phyloP scores from a whole-genome alignment of 2,329 filamentous ascomycete genomes.

The Rhinocladiella similis region DNA sequence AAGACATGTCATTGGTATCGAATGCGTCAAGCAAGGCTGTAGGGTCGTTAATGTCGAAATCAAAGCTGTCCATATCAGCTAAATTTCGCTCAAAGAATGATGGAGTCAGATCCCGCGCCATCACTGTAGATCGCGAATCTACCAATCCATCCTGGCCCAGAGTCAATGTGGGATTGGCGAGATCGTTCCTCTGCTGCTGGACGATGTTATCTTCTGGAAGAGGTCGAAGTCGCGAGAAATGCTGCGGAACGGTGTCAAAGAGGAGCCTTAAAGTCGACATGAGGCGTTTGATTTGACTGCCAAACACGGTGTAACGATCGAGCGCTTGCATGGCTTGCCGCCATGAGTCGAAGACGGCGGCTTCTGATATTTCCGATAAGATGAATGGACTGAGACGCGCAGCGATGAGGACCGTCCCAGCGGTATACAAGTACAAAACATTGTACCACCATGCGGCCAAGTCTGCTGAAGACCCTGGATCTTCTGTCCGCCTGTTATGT shows the following conservation, averaged over 20 bases:
- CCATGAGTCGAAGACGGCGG: neutral
- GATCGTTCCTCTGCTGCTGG: no score
- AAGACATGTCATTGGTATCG: neutral
- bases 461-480: neutral
- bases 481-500: neutral
- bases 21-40: neutral
- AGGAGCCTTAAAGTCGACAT: neutral
- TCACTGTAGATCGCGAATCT: no score
- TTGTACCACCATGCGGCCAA: neutral
- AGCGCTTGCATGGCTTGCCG: neutral
- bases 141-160: no score
- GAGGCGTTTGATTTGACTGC: neutral
- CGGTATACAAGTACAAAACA: neutral
- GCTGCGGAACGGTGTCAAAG: neutral
- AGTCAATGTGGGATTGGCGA: no score
- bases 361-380: neutral
- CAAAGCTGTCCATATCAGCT: no score
- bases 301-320: neutral
- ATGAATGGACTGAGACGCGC: neutral
- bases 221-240: neutral
- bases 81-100: no score
- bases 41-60: neutral
- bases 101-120: no score
- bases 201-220: no score
- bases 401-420: neutral